Percentiles rank a stretch among this genome's conserved stretches.
Conservation (phyloP, 345 rosid genomes). For the Linum usitatissimum region DNA sequence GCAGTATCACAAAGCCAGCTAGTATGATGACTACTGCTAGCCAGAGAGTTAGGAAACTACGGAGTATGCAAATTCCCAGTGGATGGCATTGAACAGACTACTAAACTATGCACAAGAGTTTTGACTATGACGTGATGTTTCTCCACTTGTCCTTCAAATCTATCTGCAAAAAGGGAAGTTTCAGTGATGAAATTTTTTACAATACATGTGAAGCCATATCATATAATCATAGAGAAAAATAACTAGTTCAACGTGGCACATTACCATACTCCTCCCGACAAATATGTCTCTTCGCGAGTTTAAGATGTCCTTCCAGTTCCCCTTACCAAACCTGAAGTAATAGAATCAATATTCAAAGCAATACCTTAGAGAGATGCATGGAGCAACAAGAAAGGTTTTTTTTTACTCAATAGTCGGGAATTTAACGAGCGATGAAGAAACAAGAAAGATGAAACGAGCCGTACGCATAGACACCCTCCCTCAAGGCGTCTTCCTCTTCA, state of each 20-base stretch:
- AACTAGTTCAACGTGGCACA: background rate
- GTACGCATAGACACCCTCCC: slow-evolving; percentile 27
- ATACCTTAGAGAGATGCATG: background rate
- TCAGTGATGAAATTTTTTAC: background rate
- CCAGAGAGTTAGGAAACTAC: too few relatives aligned
- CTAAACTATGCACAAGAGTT: too few relatives aligned
- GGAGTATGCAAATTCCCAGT: background rate
- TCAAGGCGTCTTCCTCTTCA: slow-evolving; percentile 49
- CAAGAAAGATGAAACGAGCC: background rate
- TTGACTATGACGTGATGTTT: slow-evolving; percentile 23
- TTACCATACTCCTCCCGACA: slow-evolving; percentile 36
- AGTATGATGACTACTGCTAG: too few relatives aligned
- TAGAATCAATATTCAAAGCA: background rate
- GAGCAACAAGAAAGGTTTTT: background rate
- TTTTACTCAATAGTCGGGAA: background rate
- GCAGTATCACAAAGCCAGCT: too few relatives aligned
- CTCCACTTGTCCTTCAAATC: slow-evolving; percentile 73
- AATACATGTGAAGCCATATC: background rate
- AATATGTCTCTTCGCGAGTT: slow-evolving; percentile 15
- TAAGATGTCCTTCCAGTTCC: slow-evolving; percentile 39
- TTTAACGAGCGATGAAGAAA: background rate
- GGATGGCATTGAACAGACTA: background rate
- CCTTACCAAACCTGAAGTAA: slow-evolving; percentile 32
- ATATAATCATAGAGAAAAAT: background rate
- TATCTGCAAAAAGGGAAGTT: slow-evolving; percentile 23